phyloP scores from a whole-genome alignment of 768 basidiomycete genomes.

The Suillus ampliporus region DNA sequence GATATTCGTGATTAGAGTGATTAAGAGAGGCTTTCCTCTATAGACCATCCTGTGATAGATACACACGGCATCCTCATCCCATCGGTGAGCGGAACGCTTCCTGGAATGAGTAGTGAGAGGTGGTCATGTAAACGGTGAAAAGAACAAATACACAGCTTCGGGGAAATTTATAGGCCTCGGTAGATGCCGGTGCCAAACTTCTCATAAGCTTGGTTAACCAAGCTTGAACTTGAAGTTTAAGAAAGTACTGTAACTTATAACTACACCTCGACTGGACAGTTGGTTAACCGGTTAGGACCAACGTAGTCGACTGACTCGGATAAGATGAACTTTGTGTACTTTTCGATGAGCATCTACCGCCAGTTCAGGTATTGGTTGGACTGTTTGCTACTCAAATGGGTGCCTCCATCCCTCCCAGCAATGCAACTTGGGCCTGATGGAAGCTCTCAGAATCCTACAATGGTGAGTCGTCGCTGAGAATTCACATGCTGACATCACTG shows the following conservation, averaged over 20 bases:
- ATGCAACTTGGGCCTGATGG: conserved; percentile 67
- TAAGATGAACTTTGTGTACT: not conserved
- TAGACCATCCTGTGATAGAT: conserved; percentile 48
- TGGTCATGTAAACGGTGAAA: conserved; percentile 48
- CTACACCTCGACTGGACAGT: too few species aligned
- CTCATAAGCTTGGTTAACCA: not conserved
- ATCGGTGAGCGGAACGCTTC: conserved; percentile 67
- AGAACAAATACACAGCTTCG: conserved; percentile 10
- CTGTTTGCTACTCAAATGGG: conserved; percentile 24
- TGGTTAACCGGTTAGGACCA: too few species aligned
- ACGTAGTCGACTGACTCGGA: too few species aligned
- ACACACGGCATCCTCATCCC: conserved; percentile 49
- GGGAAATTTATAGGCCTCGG: conserved; percentile 5
- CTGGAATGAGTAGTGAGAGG: conserved; percentile 52
- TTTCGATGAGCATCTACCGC: conserved; percentile 16
- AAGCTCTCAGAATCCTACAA: conserved; percentile 59
- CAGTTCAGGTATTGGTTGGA: conserved; percentile 28
- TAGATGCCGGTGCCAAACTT: conserved; percentile 2
- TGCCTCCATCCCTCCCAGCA: conserved; percentile 50
- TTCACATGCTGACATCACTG: conserved; percentile 5
- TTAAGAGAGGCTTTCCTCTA: conserved; percentile 73
- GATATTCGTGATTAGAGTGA: conserved; percentile 75
- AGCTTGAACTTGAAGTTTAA: not conserved
- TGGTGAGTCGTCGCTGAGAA: conserved; percentile 51
- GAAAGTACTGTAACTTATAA: too few species aligned